These are phyloP conservation scores for Podospora australis DNA, from an alignment of 495 filamentous ascomycete genomes.

Conservation along the genomic window DNA sequence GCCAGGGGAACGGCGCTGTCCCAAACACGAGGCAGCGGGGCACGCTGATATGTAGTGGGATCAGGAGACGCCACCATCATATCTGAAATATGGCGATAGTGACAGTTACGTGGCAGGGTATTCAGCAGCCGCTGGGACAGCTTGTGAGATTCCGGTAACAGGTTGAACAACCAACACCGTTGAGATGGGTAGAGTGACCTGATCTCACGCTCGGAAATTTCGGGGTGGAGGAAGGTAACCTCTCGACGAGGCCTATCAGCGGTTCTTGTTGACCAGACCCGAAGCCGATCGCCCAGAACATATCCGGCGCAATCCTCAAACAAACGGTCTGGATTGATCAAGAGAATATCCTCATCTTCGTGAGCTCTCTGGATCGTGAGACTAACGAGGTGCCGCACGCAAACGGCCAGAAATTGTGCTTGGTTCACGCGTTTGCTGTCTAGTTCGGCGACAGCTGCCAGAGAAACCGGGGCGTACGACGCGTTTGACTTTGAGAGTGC, in stretches of 20 bases:
- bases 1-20: conserved; percentile 17
- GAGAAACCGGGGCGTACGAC: conserved; percentile 21
- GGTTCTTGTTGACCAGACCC: too few species aligned
- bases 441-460: conserved; percentile 1
- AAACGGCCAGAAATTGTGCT: conserved; percentile 9
- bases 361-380: conserved; percentile 10
- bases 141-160: conserved; percentile 16
- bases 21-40: conserved; percentile 13
- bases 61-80: not conserved
- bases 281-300: too few species aligned
- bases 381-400: conserved; percentile 23
- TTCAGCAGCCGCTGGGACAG: conserved; percentile 22
- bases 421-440: not conserved
- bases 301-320: conserved; percentile 24
- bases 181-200: conserved; percentile 19
- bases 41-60: not conserved
- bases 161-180: conserved; percentile 25
- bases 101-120: conserved; percentile 16
- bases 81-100: conserved; percentile 13
- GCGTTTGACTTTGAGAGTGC: conserved; percentile 26
- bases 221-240: conserved; percentile 20
- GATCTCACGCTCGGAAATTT: conserved; percentile 18
- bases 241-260: too few species aligned
- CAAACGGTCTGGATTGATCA: conserved; percentile 28
- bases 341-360: not conserved